phyloP scores from a whole-genome alignment of 495 filamentous ascomycete genomes.

The Daldinia childiae region DNA sequence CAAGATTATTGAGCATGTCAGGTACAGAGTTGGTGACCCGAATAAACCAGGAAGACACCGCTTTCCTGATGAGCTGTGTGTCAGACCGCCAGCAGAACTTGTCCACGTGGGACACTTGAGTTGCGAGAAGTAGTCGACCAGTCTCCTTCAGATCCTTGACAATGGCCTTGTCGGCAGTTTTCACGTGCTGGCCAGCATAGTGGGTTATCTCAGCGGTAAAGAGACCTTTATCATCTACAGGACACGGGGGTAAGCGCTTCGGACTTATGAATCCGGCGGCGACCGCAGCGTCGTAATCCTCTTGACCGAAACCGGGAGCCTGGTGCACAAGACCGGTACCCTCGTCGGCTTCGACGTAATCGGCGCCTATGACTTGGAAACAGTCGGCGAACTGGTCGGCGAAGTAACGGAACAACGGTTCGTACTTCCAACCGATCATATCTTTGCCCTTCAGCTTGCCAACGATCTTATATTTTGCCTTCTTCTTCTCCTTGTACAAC shows the following conservation, averaged over 20 bases:
- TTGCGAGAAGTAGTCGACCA: conserved; percentile 85
- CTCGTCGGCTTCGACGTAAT: conserved; percentile 90
- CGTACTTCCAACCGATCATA: conserved; percentile 92
- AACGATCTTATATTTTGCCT: conserved; percentile 92
- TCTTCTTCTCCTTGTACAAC: conserved; percentile 96
- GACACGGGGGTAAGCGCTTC: conserved; percentile 83
- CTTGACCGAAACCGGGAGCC: conserved; percentile 93
- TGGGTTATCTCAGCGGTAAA: conserved; percentile 85
- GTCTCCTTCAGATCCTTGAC: conserved; percentile 87
- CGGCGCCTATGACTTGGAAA: conserved; percentile 86
- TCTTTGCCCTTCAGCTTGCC: conserved; percentile 83
- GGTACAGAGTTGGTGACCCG: conserved; percentile 86
- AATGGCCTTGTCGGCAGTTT: conserved; percentile 93
- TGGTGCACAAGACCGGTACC: conserved; percentile 98
- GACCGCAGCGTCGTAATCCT: conserved; percentile 90
- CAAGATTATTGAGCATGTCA: conserved; percentile 88
- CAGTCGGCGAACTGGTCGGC: conserved; percentile 93
- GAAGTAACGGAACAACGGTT: conserved; percentile 93
- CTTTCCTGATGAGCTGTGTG: conserved; percentile 92
- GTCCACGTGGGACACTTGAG: conserved; percentile 92
- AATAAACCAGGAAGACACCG: conserved; percentile 96
- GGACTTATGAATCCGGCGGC: conserved; percentile 81
- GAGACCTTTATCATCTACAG: conserved; percentile 81
- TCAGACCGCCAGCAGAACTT: conserved; percentile 97
- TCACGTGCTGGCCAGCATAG: conserved; percentile 90